Evolutionary conservation across 164 flowering plant species (phyloP), one percentile per base, ranked within the genome.

Genomic region (Platanus orientalis): DNA sequence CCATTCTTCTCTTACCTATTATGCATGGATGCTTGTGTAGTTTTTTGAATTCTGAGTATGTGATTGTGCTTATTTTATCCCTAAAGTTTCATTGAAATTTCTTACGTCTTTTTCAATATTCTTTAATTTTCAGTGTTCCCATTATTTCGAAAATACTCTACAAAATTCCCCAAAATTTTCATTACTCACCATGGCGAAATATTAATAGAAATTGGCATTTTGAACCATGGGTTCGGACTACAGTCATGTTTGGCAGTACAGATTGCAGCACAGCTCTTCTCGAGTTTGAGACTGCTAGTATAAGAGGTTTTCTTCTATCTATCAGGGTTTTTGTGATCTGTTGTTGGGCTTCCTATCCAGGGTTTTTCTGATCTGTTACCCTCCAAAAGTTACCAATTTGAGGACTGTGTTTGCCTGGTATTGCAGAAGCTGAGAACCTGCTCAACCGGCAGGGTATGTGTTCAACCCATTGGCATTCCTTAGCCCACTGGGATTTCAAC

Each of bases 281-380:
- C 3, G 97, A 88, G 71, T 84, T 89, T 58, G 99, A 88, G 61
- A 88, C 90, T 47, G 92, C 99, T 97, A 94, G 50, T 88, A 88
- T 27, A 80, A 76, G 6, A 94, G 72, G 60, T 94, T 97, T 57
- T 94, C 90, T 74, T 84, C 92, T 9, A 91, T 68, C 69, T 94
- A 93, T 17, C 48, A 58, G 19, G 62, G 76, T 71, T 94, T 91
- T 16, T 67, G 86, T 72, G 88, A 91, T 74, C 73, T 75, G 65
- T 89, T 91, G 76, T 57, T 81, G 1, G 97, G 90, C 53, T 87
- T 90, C 91, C 97, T 0, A 94, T 78, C 69, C 71, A 85, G 40
- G 86, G 81, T 72, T 75, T 82, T 13, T 74, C 64, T 17, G n/a
- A n/a, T n/a, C n/a, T n/a, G n/a, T n/a, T n/a, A n/a, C n/a, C 97